Conservation (phyloP, 2,329 filamentous ascomycete genomes). For the Nemania bipapillata region DNA sequence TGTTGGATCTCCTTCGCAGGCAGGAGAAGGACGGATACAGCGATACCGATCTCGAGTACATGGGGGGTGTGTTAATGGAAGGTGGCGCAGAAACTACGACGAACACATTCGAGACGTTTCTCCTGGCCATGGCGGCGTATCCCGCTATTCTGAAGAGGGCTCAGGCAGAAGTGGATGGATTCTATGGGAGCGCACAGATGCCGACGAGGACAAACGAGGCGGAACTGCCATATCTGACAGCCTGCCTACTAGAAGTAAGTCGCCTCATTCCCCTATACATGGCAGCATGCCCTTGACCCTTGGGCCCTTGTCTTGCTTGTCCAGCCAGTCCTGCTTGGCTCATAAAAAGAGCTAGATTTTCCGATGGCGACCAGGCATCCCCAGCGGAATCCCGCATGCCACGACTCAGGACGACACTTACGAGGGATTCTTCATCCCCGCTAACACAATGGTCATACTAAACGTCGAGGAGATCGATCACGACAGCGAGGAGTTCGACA, state of each 20-base stretch:
- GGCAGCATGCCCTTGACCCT: slow-evolving; percentile 55
- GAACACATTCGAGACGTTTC: slow-evolving; percentile 56
- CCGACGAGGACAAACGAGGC: slow-evolving; percentile 53
- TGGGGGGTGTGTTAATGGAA: slow-evolving; percentile 52
- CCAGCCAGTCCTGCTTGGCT: too few relatives aligned
- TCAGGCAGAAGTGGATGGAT: slow-evolving; percentile 55
- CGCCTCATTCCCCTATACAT: slow-evolving; percentile 42
- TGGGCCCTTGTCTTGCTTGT: too few relatives aligned
- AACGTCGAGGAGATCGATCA: slow-evolving; percentile 55
- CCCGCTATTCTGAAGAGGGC: slow-evolving; percentile 56
- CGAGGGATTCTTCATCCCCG: slow-evolving; percentile 60
- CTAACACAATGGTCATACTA: slow-evolving; percentile 56
- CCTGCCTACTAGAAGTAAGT: slow-evolving; percentile 57
- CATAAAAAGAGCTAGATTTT: slow-evolving; percentile 37
- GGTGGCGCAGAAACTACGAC: slow-evolving; percentile 59
- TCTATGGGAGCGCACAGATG: slow-evolving; percentile 55
- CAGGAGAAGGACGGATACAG: slow-evolving; percentile 43
- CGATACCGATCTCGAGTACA: slow-evolving; percentile 51
- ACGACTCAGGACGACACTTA: slow-evolving; percentile 57
- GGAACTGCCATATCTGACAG: slow-evolving; percentile 57
- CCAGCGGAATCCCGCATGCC: slow-evolving; percentile 54
- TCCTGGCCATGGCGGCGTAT: slow-evolving; percentile 60
- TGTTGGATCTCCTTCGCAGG: slow-evolving; percentile 24
- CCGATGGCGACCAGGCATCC: slow-evolving; percentile 39
- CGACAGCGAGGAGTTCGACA: slow-evolving; percentile 34